Percentiles rank a stretch among this genome's conserved stretches.
phyloP scores from a whole-genome alignment of 306 rosid genomes.

The Lotus japonicus region DNA sequence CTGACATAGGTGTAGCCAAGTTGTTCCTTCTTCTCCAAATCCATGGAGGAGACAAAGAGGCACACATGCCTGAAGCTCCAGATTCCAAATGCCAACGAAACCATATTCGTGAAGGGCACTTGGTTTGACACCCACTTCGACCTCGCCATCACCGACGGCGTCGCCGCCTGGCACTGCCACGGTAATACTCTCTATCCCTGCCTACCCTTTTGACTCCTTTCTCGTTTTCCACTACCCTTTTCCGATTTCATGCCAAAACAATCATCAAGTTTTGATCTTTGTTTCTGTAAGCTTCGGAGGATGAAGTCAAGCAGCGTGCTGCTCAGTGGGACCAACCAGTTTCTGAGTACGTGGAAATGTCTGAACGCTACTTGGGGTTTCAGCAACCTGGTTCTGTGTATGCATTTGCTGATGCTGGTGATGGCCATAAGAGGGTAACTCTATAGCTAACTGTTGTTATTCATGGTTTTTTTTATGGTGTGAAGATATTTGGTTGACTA shows the following conservation, averaged over 20 bases:
- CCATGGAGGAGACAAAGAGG: conserved; percentile 34
- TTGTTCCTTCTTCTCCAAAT: neutral
- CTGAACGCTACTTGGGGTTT: conserved; percentile 70
- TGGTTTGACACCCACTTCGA: conserved; percentile 57
- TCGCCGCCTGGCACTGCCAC: conserved; percentile 62
- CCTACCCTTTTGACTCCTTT: neutral
- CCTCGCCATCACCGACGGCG: conserved; percentile 68
- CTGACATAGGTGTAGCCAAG: too few species aligned
- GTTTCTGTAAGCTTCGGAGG: conserved; percentile 44
- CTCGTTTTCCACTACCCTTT: neutral
- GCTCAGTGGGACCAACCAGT: conserved; percentile 87
- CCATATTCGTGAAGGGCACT: conserved; percentile 65
- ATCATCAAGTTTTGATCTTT: neutral
- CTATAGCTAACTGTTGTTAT: neutral
- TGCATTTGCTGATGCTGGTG: conserved; percentile 64
- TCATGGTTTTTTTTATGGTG: neutral
- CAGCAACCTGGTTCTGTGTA: conserved; percentile 64
- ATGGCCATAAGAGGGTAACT: conserved; percentile 49
- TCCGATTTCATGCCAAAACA: neutral
- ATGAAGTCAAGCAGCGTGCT: conserved; percentile 67
- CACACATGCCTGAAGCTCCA: conserved; percentile 68
- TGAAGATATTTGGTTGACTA: neutral
- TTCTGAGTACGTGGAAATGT: conserved; percentile 47
- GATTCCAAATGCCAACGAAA: conserved; percentile 3
- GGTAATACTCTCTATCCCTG: conserved; percentile 23